These are phyloP conservation scores for Bassia scoparia DNA, from an alignment of 148 eudicot genomes.

Conservation along the genomic window DNA sequence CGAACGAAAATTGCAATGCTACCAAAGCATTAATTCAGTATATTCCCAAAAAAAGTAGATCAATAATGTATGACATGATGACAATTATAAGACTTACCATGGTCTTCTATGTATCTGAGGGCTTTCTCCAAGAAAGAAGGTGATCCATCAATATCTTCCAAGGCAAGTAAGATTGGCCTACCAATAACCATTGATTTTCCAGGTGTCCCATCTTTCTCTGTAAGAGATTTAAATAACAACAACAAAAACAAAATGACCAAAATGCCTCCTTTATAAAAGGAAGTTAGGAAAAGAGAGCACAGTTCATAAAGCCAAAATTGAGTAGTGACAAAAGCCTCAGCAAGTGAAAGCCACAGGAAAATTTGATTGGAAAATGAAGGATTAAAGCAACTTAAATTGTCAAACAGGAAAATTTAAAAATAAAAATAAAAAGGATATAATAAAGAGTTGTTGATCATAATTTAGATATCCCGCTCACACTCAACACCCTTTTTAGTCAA, in stretches of 20 bases:
- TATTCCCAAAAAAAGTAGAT: constrained; percentile 6
- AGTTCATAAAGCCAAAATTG: neutral
- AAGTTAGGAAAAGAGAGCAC: neutral
- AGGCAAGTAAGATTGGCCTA: constrained; percentile 78
- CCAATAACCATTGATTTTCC: constrained; percentile 69
- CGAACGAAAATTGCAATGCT: neutral
- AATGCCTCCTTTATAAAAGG: neutral
- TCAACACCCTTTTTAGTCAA: neutral
- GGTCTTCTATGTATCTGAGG: constrained; percentile 68
- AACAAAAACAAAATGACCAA: neutral
- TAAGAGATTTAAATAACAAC: neutral
- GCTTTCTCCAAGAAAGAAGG: constrained; percentile 96
- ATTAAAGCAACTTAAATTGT: neutral
- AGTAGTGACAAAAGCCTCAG: neutral
- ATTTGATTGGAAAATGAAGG: neutral
- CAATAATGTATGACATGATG: neutral
- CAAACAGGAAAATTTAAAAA: neutral
- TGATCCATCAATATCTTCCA: constrained; percentile 94
- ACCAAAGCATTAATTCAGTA: neutral
- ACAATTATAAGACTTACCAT: constrained; percentile 49
- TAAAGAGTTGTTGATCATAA: neutral
- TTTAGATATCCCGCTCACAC: neutral
- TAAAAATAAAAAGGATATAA: neutral
- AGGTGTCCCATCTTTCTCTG: constrained; percentile 55
- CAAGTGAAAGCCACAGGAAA: neutral